These are phyloP conservation scores for Evansstolkia leycettana DNA, from an alignment of 495 filamentous ascomycete genomes.

Conservation along the genomic window DNA sequence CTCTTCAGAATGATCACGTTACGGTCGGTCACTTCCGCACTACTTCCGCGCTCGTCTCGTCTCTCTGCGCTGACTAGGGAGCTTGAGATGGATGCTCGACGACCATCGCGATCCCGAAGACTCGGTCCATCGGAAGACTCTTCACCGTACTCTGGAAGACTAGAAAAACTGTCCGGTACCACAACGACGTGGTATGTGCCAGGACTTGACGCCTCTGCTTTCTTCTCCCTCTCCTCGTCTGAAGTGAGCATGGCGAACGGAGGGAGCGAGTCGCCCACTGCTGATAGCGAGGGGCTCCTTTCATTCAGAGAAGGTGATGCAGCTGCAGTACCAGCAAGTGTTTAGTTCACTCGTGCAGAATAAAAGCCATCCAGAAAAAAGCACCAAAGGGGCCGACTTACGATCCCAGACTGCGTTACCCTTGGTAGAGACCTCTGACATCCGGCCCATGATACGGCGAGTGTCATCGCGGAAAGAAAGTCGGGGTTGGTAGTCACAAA, in stretches of 20 bases:
- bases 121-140: constrained; percentile 11
- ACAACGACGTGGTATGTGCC: constrained; percentile 47
- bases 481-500: constrained; percentile 45
- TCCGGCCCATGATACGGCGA: constrained; percentile 39
- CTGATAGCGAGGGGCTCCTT: constrained; percentile 15
- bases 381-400: constrained; percentile 14
- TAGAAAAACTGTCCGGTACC: constrained; percentile 41
- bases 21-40: constrained; percentile 17
- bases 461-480: constrained; percentile 46
- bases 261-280: constrained; percentile 27
- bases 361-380: neutral
- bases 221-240: constrained; percentile 49
- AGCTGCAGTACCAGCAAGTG: constrained; percentile 9
- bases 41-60: constrained; percentile 7
- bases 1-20: constrained; percentile 34
- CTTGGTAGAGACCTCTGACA: constrained; percentile 37
- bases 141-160: constrained; percentile 39
- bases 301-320: constrained; percentile 14
- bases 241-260: constrained; percentile 41
- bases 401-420: constrained; percentile 43
- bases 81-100: constrained; percentile 7
- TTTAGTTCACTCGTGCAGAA: constrained; percentile 3
- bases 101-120: constrained; percentile 1
- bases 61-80: constrained; percentile 12
- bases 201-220: constrained; percentile 38